These are phyloP conservation scores for Fusarium sacchari DNA, from an alignment of 2,329 filamentous ascomycete species.

Conservation along the genomic window DNA sequence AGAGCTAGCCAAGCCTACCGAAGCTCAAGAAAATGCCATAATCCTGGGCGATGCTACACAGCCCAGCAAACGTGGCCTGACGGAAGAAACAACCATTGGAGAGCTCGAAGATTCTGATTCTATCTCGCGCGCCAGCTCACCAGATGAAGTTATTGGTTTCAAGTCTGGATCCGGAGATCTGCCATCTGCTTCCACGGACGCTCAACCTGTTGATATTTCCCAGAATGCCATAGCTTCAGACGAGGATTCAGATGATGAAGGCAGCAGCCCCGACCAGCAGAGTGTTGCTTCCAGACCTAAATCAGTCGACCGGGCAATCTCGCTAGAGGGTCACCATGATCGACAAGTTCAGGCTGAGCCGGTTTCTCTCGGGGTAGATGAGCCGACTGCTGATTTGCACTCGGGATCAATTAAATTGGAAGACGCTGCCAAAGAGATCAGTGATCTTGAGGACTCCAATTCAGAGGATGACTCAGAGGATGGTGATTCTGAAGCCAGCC, in stretches of 20 bases:
- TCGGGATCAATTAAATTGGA: not conserved
- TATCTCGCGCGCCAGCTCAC: constrained; percentile 2
- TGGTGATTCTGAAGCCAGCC: not conserved
- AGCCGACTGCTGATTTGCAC: not conserved
- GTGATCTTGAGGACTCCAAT: not conserved
- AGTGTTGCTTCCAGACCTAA: not conserved
- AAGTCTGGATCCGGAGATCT: not conserved
- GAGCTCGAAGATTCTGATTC: not conserved
- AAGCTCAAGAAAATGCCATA: not conserved
- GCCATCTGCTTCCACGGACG: not conserved
- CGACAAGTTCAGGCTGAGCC: not conserved
- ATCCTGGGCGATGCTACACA: not conserved
- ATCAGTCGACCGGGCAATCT: not conserved
- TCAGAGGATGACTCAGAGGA: constrained; percentile 11
- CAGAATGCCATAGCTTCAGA: not conserved
- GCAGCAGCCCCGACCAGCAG: not conserved
- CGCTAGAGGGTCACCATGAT: not conserved
- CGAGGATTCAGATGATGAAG: not conserved
- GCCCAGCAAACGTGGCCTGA: not conserved
- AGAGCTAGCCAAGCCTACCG: not conserved
- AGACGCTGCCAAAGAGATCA: not conserved
- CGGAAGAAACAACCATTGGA: not conserved
- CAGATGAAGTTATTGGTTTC: not conserved
- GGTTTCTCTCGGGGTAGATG: not conserved
- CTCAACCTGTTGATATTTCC: not conserved